These are phyloP conservation scores for Solanum chiquidenum DNA, from an alignment of 257 asterid species.

Conservation along the genomic window DNA sequence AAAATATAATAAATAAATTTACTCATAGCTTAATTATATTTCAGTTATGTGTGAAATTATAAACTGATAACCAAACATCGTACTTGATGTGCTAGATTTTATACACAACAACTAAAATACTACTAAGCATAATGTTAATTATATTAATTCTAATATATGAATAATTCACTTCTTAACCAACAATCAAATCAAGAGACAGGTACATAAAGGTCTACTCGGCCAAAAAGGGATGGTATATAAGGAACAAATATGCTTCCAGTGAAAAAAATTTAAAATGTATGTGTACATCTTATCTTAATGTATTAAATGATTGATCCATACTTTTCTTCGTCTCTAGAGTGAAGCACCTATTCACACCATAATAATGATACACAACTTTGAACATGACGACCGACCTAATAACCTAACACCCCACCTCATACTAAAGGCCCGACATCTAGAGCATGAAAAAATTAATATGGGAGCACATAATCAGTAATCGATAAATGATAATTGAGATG, in stretches of 20 bases:
- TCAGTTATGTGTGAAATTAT: too few relatives aligned
- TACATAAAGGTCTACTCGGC: not conserved
- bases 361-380: not conserved
- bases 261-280: not conserved
- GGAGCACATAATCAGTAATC: not conserved
- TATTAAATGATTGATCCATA: not conserved
- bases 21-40: not conserved
- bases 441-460: not conserved
- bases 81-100: not conserved
- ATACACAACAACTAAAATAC: not conserved
- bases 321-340: not conserved
- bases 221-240: not conserved
- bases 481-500: not conserved
- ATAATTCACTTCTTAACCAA: not conserved
- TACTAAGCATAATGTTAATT: too few relatives aligned
- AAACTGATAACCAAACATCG: not conserved
- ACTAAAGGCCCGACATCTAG: not conserved
- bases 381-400: not conserved
- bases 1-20: too few relatives aligned
- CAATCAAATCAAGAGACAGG: not conserved
- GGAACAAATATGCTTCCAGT: not conserved
- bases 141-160: too few relatives aligned
- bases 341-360: not conserved
- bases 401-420: not conserved
- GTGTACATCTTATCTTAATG: not conserved